Evolutionary conservation across 208 protist genomes (phyloP).

Genomic region (Crithidia expoeki): DNA sequence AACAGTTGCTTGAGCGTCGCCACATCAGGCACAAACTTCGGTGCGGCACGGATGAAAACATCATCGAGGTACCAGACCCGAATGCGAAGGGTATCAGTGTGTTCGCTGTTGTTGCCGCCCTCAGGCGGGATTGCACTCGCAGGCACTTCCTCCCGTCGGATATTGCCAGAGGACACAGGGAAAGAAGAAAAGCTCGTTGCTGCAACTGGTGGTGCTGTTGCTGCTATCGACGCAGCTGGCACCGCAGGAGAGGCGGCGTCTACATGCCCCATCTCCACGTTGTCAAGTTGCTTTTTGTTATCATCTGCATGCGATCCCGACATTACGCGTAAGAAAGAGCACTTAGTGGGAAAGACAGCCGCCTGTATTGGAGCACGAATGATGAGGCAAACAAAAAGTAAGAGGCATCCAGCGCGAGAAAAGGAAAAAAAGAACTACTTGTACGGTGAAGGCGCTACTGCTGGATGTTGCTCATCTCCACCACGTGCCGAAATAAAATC

Average conservation of each 20-base stretch:
- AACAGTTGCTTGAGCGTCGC: slow-evolving; percentile 23
- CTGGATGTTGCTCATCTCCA: slow-evolving; percentile 5
- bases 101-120: neutral
- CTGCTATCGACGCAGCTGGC: neutral
- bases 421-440: slow-evolving; percentile 7
- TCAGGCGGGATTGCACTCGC: neutral
- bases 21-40: slow-evolving; percentile 15
- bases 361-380: no score
- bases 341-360: neutral
- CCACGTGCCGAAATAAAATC: neutral
- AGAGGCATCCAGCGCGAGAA: no score
- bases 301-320: neutral
- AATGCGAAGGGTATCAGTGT: slow-evolving; percentile 12
- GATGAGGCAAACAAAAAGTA: slow-evolving; percentile 2
- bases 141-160: neutral
- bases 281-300: neutral
- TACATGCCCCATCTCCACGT: neutral
- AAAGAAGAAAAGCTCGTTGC: neutral
- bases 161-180: neutral
- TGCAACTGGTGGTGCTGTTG: neutral
- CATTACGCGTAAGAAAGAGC: slow-evolving; percentile 1
- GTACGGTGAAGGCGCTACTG: slow-evolving; percentile 12
- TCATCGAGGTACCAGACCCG: slow-evolving; percentile 32
- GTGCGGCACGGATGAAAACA: slow-evolving; percentile 7
- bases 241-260: neutral